Percentiles rank a stretch among this genome's conserved stretches.
Evolutionary conservation across 1,139 yeast species (phyloP).

Genomic region (Oligophagozyma castellii): DNA sequence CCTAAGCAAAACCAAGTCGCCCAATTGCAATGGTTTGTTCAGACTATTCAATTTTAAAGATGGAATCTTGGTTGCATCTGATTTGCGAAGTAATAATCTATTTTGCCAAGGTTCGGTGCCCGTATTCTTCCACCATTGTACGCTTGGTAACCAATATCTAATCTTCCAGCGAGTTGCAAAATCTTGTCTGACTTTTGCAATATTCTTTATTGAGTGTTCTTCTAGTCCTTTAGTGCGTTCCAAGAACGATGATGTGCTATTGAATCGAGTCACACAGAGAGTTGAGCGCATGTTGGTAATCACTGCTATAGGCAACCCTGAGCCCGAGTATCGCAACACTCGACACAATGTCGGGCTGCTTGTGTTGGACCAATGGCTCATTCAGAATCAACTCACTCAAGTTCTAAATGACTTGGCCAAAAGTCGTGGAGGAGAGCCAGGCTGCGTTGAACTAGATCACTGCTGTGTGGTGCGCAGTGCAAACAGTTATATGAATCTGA

Average conservation of each 20-base stretch:
- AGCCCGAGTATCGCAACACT: conserved; percentile 42
- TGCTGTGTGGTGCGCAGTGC: not conserved
- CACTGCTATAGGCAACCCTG: conserved; percentile 74
- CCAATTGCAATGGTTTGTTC: conserved; percentile 25
- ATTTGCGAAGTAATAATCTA: no score
- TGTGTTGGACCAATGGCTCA: conserved; percentile 13
- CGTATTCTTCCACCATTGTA: conserved; percentile 12
- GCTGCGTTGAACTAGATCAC: not conserved
- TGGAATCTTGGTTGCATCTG: conserved; percentile 1
- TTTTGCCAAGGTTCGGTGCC: no score
- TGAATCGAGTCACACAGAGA: not conserved
- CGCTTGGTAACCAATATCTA: conserved; percentile 16
- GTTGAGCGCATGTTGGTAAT: conserved; percentile 14
- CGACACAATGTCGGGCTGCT: conserved; percentile 60
- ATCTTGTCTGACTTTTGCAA: conserved; percentile 11
- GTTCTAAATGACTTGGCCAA: not conserved
- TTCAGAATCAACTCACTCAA: conserved; percentile 2
- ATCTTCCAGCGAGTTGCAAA: conserved; percentile 10
- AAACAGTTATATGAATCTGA: conserved; percentile 48
- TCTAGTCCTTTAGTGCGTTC: conserved; percentile 16
- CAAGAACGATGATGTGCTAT: no score
- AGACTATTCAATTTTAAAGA: conserved; percentile 3
- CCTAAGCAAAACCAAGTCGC: conserved; percentile 33
- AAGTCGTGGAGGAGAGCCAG: not conserved
- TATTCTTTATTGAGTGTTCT: conserved; percentile 14